Conservation (phyloP, 805 yeast genomes). For the Hanseniaspora jakobsenii region DNA sequence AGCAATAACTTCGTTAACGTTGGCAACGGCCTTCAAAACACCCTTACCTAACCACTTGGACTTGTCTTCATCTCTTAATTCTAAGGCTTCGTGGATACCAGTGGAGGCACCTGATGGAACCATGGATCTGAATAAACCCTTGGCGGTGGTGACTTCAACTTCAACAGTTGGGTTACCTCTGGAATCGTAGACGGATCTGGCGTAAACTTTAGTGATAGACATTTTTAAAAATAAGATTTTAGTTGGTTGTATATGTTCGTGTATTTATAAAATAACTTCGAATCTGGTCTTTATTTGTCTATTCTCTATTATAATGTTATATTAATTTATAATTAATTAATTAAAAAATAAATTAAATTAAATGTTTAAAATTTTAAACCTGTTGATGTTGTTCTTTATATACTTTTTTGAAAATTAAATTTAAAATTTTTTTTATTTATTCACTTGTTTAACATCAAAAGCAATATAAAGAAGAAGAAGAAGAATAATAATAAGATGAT, state of each 20-base stretch:
- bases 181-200: conserved; percentile 98
- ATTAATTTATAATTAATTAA: conserved; percentile 4
- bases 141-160: conserved; percentile 86
- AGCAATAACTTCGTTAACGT: conserved; percentile 88
- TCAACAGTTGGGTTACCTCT: conserved; percentile 99
- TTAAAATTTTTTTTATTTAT: too few species aligned
- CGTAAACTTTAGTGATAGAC: conserved; percentile 78
- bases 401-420: too few species aligned
- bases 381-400: too few species aligned
- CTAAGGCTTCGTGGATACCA: conserved; percentile 96
- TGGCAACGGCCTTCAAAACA: conserved; percentile 91
- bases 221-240: conserved; percentile 28
- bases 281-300: conserved; percentile 16
- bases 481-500: too few species aligned
- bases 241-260: conserved; percentile 16
- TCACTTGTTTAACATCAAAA: too few species aligned
- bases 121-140: conserved; percentile 90
- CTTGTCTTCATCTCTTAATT: conserved; percentile 96
- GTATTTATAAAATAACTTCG: conserved; percentile 19
- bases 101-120: conserved; percentile 99
- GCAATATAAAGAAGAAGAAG: too few species aligned
- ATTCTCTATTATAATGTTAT: background rate
- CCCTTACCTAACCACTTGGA: conserved; percentile 98
- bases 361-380: too few species aligned
- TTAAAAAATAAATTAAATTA: conserved; percentile 29